Conservation (phyloP, 768 basidiomycete genomes). For the Phanerochaete carnosa region DNA sequence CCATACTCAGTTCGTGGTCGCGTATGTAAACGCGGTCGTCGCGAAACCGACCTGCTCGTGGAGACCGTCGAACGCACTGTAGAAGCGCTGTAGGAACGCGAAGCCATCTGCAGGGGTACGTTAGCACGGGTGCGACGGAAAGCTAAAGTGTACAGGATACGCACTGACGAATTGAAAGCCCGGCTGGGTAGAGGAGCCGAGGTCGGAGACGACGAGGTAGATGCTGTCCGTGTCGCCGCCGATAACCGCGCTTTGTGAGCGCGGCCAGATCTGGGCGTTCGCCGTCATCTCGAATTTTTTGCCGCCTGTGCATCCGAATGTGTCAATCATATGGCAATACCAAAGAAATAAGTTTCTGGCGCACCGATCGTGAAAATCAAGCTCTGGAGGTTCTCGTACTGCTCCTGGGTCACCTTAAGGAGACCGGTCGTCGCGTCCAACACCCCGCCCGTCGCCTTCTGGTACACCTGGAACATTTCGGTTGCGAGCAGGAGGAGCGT, state of each 20-base stretch:
- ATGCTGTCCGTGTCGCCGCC: slow-evolving; percentile 50
- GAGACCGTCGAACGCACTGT: slow-evolving; percentile 41
- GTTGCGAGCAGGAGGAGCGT: slow-evolving; percentile 55
- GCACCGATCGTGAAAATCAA: slow-evolving; percentile 48
- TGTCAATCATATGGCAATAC: background rate
- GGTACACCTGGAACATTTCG: slow-evolving; percentile 52
- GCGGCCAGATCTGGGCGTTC: slow-evolving; percentile 72
- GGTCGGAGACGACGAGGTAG: slow-evolving; percentile 52
- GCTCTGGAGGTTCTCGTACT: slow-evolving; percentile 47
- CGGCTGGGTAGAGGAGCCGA: slow-evolving; percentile 45
- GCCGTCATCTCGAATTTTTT: slow-evolving; percentile 53
- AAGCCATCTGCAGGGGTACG: slow-evolving; percentile 41
- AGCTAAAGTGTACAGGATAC: slow-evolving; percentile 14
- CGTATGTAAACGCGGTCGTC: no score
- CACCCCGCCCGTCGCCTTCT: slow-evolving; percentile 48
- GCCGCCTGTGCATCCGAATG: slow-evolving; percentile 22
- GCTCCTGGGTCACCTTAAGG: slow-evolving; percentile 45
- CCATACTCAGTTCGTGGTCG: no score
- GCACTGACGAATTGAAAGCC: slow-evolving; percentile 65
- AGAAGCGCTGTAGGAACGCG: slow-evolving; percentile 58
- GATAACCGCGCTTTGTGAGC: slow-evolving; percentile 50
- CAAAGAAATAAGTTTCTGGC: background rate
- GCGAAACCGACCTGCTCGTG: no score
- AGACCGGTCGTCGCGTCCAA: slow-evolving; percentile 57
- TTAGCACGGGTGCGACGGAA: slow-evolving; percentile 16